These are phyloP conservation scores for Trichoderma sp. DNA, from an alignment of 2,329 filamentous ascomycete species.

Conservation along the genomic window DNA sequence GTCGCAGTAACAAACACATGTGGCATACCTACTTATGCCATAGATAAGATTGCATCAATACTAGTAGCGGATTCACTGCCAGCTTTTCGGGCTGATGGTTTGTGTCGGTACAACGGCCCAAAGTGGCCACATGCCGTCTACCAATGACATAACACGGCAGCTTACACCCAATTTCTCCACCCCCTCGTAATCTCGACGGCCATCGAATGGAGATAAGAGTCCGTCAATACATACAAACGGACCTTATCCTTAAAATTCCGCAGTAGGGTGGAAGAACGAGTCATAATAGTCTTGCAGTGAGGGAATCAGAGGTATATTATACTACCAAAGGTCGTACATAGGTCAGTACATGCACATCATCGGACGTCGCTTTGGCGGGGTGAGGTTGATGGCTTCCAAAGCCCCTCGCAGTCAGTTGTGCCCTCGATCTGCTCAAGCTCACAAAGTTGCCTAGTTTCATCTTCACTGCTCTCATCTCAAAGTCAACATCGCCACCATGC, in stretches of 20 bases:
- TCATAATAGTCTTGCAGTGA: not conserved
- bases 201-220: not conserved
- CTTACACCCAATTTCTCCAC: not conserved
- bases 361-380: not conserved
- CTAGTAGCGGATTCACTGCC: not conserved
- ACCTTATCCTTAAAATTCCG: not conserved
- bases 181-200: not conserved
- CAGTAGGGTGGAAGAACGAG: not conserved
- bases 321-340: not conserved
- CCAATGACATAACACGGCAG: not conserved
- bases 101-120: not conserved
- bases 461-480: not conserved
- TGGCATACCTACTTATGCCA: not conserved
- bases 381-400: not conserved
- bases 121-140: not conserved
- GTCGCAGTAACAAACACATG: not conserved
- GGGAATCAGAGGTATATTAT: not conserved
- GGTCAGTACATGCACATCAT: not conserved
- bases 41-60: not conserved
- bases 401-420: not conserved
- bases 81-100: not conserved
- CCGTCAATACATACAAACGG: not conserved
- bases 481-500: slow-evolving; percentile 17
- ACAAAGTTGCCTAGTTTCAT: not conserved
- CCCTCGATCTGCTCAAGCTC: not conserved